Conservation (phyloP, 2,329 filamentous ascomycete genomes). For the Alternaria longipes region DNA sequence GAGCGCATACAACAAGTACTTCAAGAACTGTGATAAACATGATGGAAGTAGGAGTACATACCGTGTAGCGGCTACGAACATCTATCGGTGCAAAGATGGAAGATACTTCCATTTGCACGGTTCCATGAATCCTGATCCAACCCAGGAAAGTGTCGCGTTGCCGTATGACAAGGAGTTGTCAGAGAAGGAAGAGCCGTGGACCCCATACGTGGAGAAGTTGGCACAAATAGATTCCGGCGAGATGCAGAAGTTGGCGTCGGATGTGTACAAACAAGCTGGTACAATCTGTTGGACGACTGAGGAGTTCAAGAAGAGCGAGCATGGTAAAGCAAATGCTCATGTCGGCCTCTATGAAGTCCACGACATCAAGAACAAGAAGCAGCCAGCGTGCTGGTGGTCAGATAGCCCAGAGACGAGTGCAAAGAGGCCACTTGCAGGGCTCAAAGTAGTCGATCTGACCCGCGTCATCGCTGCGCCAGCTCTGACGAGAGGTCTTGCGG, state of each 20-base stretch:
- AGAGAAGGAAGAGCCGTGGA: slow-evolving; percentile 41
- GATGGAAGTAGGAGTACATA: slow-evolving; percentile 30
- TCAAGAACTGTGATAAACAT: slow-evolving; percentile 42
- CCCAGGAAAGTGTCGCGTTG: slow-evolving; percentile 49
- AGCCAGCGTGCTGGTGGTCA: slow-evolving; percentile 56
- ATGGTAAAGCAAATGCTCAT: slow-evolving; percentile 55
- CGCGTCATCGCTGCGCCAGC: slow-evolving; percentile 61
- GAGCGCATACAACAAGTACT: slow-evolving; percentile 31
- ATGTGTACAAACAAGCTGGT: slow-evolving; percentile 53
- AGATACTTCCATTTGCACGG: slow-evolving; percentile 60
- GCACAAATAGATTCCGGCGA: slow-evolving; percentile 45
- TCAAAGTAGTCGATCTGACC: slow-evolving; percentile 62
- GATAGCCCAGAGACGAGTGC: slow-evolving; percentile 32
- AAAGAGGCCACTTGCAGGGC: slow-evolving; percentile 56
- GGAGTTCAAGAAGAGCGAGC: slow-evolving; percentile 52
- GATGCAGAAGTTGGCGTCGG: slow-evolving; percentile 50
- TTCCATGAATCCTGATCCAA: slow-evolving; percentile 58
- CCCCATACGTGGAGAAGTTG: slow-evolving; percentile 48
- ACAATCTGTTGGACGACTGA: slow-evolving; percentile 52
- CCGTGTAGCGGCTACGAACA: slow-evolving; percentile 54
- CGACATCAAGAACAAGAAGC: slow-evolving; percentile 35
- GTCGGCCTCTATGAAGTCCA: slow-evolving; percentile 54
- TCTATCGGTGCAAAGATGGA: slow-evolving; percentile 58
- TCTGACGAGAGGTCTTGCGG: slow-evolving; percentile 55
- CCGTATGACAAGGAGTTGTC: slow-evolving; percentile 43